Conservation (phyloP, 1,284 basidiomycete species). For the Rhodofomes roseus region DNA sequence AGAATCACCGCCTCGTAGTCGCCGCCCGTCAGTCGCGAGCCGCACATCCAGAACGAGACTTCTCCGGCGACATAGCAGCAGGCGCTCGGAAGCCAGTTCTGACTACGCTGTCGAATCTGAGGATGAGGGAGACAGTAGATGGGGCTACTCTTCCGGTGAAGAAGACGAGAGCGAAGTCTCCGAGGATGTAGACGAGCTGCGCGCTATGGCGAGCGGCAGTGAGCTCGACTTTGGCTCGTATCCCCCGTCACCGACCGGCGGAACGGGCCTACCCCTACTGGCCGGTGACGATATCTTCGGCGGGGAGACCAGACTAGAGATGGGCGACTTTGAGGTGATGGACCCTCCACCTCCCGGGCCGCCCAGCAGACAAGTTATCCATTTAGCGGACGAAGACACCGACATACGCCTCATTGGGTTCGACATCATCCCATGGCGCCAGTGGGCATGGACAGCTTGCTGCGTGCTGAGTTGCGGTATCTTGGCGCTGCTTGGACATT, state of each 20-base stretch:
- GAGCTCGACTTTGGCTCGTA: conserved; percentile 70
- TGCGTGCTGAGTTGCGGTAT: conserved; percentile 75
- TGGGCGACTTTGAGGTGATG: conserved; percentile 59
- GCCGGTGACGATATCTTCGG: conserved; percentile 72
- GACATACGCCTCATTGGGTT: conserved; percentile 92
- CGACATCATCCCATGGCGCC: conserved; percentile 62
- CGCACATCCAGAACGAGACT: conserved; percentile 52
- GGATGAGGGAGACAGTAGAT: conserved; percentile 59
- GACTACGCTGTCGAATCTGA: conserved; percentile 53
- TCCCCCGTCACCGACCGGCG: conserved; percentile 48
- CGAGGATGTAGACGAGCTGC: conserved; percentile 25
- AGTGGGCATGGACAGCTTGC: conserved; percentile 68
- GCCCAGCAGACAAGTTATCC: conserved; percentile 83
- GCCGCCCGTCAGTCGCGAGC: conserved; percentile 52
- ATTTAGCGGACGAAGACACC: conserved; percentile 89
- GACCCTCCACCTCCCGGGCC: conserved; percentile 70
- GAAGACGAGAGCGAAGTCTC: conserved; percentile 23
- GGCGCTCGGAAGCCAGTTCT: conserved; percentile 54
- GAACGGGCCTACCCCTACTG: conserved; percentile 60
- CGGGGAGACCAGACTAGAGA: conserved; percentile 76
- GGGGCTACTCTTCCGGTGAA: conserved; percentile 80
- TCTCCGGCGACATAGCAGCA: conserved; percentile 46
- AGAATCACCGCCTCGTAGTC: conserved; percentile 36
- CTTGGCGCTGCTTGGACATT: conserved; percentile 84
- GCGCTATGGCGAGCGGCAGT: conserved; percentile 37